Evolutionary conservation across 345 rosid species (phyloP), one percentile per base, ranked within the genome.

Genomic region (Firmiana major): DNA sequence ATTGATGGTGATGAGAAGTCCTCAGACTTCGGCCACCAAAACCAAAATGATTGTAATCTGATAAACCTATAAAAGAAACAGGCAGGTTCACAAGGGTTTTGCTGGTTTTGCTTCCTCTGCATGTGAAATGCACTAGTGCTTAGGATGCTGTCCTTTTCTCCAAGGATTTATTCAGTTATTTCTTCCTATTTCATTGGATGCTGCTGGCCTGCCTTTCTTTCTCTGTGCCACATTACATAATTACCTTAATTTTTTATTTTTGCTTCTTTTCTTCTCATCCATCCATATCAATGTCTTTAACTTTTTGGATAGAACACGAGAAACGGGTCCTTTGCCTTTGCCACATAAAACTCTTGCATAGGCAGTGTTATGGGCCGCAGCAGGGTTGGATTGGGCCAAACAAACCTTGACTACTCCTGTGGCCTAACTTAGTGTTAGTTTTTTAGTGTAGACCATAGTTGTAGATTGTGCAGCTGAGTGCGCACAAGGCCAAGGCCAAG

Each of bases 11-110:
- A 71, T 51, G 45, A 31, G 9, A 6, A 31, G 74, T 43, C 34
- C 17, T n/a, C n/a, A n/a, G n/a, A n/a, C n/a, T n/a, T n/a, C n/a
- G n/a, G n/a, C n/a, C n/a, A n/a, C n/a, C n/a, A n/a, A n/a, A 1
- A 26, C 22, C 74, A 9, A 16, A 49, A 36, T 28, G 26, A 49
- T 49, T 70, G 40, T 66, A 43, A 12, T 67, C 31, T 67, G 21
- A 43, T 34, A 67, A 67, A 67, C 72, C 72, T 36, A 42, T 65
- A 71, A 28, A 71, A 71, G 24, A 19, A 51, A 51, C 34, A 31
- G 34, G 48, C 9, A 51, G 60, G 60, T 17, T 71, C 74, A 70
- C 42, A 49, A 19, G 45, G 60, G 24, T 31, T 51, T 21, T 71
- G 60, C 24, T 17, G 34, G 34, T 31, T 31, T 31, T 31, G 34